These are phyloP conservation scores for Phialophora tarda DNA, from an alignment of 2,329 filamentous ascomycete species.

Conservation along the genomic window DNA sequence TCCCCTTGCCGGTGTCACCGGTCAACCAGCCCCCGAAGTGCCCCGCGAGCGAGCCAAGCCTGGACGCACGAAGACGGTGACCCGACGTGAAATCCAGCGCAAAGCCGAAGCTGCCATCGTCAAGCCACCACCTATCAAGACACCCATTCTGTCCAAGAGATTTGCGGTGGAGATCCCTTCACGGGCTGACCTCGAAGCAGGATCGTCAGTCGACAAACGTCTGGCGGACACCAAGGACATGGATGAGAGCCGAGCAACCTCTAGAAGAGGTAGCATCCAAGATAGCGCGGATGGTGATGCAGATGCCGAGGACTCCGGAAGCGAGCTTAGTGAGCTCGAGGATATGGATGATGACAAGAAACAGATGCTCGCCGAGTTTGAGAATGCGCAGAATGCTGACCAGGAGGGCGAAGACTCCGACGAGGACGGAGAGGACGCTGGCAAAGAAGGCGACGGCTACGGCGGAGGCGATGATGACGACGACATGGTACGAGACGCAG, in stretches of 20 bases:
- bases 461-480: slow-evolving; percentile 32
- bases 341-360: slow-evolving; percentile 62
- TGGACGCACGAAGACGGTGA: slow-evolving; percentile 62
- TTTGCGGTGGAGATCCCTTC: slow-evolving; percentile 35
- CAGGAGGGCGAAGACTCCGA: slow-evolving; percentile 24
- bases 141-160: slow-evolving; percentile 39
- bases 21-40: slow-evolving; percentile 25
- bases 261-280: slow-evolving; percentile 65
- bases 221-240: slow-evolving; percentile 52
- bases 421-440: slow-evolving; percentile 46
- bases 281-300: slow-evolving; percentile 71
- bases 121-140: slow-evolving; percentile 47
- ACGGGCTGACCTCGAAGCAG: slow-evolving; percentile 29
- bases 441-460: slow-evolving; percentile 37
- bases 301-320: slow-evolving; percentile 51
- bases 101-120: slow-evolving; percentile 63
- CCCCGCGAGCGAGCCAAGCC: slow-evolving; percentile 32
- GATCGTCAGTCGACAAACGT: slow-evolving; percentile 58
- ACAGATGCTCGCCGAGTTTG: slow-evolving; percentile 29
- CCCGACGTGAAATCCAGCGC: slow-evolving; percentile 63
- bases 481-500: slow-evolving; percentile 16
- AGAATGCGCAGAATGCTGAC: slow-evolving; percentile 59
- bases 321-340: slow-evolving; percentile 34
- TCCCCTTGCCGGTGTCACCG: slow-evolving; percentile 12
- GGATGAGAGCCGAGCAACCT: slow-evolving; percentile 52